A percentile compares a stretch with the other conserved stretches of the same genome.
Conservation (phyloP, 352 stramenopile genomes). For the Pythium apleroticum region DNA sequence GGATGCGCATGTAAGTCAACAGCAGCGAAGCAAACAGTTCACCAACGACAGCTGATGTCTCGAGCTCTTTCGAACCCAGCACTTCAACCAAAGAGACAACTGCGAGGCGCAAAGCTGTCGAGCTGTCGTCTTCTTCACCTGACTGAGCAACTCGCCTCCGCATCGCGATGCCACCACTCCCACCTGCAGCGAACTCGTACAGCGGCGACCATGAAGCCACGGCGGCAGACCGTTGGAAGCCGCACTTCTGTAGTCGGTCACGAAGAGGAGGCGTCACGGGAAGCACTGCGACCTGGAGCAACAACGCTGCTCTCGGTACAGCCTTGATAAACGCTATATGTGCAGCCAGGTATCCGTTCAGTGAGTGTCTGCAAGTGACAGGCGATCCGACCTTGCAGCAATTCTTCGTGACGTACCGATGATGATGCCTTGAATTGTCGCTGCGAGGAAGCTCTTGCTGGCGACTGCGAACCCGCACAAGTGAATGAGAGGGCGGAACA, state of each 20-base stretch:
- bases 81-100: constrained; percentile 54
- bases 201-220: constrained; percentile 32
- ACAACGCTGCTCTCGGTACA: constrained; percentile 27
- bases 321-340: constrained; percentile 37
- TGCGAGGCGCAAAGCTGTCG: constrained; percentile 34
- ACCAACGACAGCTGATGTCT: constrained; percentile 62
- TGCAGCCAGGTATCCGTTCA: not conserved
- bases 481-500: constrained; percentile 73
- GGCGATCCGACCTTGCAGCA: not conserved
- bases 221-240: not conserved
- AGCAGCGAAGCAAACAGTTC: constrained; percentile 77
- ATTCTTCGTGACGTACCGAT: constrained; percentile 32
- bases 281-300: constrained; percentile 59
- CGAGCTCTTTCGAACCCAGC: constrained; percentile 60
- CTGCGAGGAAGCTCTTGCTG: constrained; percentile 66
- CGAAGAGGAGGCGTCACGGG: constrained; percentile 47
- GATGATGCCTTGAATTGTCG: constrained; percentile 52
- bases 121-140: constrained; percentile 21
- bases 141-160: constrained; percentile 16
- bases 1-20: constrained; percentile 74
- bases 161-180: constrained; percentile 57
- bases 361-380: not conserved
- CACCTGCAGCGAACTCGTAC: constrained; percentile 62
- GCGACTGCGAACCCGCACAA: constrained; percentile 62
- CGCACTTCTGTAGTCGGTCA: constrained; percentile 20